Evolutionary conservation across 257 asterid species (phyloP), one percentile per base, ranked within the genome.

Genomic region (Schizonepeta tenuifolia): DNA sequence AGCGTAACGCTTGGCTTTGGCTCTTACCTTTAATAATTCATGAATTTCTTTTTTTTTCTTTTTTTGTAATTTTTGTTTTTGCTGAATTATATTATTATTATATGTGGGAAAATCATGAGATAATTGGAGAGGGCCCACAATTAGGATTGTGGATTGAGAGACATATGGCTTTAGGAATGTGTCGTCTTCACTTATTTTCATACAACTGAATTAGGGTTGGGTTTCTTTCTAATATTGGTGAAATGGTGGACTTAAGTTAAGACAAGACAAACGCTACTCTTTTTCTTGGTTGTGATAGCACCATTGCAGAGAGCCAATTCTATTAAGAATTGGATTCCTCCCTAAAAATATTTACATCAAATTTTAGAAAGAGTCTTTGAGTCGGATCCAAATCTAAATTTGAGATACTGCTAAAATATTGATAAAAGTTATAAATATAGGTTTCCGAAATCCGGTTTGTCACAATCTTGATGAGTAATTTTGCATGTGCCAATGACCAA

Each of bases 101-200:
- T 28, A 0, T 31, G 36, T 28, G 33, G 33, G 33, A 28, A 28
- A 28, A n/a, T n/a, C n/a, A 28, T 28, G 33, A 28, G 33, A 3
- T 28, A 28, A 2, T 31, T 31, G 36, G 36, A 31, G 36, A 31
- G 36, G 36, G 36, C 36, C 36, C 36, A 31, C 36, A 31, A 31
- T 31, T 1, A 31, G 18, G 14, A 50, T n/a, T 50, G 21, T 6
- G 28, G 67, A 46, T 26, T 8, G 26, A 18, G 73, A 35, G 20
- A n/a, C 20, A 63, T 1, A 14, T 65, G 59, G 9, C 11, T 43
- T 49, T 69, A 69, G 80, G 71, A 61, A 54, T 54, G 66, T 60
- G 67, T 76, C 76, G 1, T 10, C 54, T 51, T 69, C 74, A 75
- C 59, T 31, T 8, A n/a, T 18, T 46, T 57, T 43, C 41, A 51